Evolutionary conservation across 352 stramenopile species (phyloP).

Genomic region (Globisporangium mamillatum): DNA sequence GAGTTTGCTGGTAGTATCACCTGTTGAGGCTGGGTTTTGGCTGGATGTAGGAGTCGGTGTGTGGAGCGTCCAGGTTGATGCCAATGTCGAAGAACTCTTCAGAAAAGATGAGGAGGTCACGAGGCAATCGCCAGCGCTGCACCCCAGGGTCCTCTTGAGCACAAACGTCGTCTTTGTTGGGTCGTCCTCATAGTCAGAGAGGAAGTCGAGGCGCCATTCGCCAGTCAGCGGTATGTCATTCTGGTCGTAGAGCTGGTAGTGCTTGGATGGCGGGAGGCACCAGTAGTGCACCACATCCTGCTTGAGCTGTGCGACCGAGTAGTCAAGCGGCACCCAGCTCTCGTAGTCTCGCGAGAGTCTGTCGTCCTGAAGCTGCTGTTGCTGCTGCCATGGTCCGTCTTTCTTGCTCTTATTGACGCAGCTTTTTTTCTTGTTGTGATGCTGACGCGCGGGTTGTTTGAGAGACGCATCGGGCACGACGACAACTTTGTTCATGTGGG

Average conservation of each 20-base stretch:
- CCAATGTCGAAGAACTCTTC: background rate
- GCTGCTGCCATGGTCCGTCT: background rate
- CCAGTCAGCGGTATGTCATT: slow-evolving; percentile 23
- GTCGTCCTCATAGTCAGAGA: slow-evolving; percentile 6
- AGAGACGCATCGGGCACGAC: slow-evolving; percentile 22
- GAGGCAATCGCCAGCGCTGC: background rate
- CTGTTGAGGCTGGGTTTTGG: background rate
- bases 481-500: slow-evolving; percentile 38
- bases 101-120: background rate
- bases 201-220: slow-evolving; percentile 23
- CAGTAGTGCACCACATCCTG: slow-evolving; percentile 49
- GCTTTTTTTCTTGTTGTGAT: background rate
- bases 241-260: slow-evolving; percentile 36
- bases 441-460: background rate
- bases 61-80: background rate
- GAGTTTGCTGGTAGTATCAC: background rate
- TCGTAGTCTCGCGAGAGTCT: slow-evolving; percentile 17
- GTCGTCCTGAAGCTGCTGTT: background rate
- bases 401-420: background rate
- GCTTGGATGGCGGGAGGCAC: slow-evolving; percentile 35
- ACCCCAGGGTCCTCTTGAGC: slow-evolving; percentile 11
- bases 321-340: slow-evolving; percentile 53
- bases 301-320: slow-evolving; percentile 37
- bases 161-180: slow-evolving; percentile 15
- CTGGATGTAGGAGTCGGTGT: background rate